Evolutionary conservation across 2,329 filamentous ascomycete genomes (phyloP).

Genomic region (Ophiocordyceps camponoti-saundersi): DNA sequence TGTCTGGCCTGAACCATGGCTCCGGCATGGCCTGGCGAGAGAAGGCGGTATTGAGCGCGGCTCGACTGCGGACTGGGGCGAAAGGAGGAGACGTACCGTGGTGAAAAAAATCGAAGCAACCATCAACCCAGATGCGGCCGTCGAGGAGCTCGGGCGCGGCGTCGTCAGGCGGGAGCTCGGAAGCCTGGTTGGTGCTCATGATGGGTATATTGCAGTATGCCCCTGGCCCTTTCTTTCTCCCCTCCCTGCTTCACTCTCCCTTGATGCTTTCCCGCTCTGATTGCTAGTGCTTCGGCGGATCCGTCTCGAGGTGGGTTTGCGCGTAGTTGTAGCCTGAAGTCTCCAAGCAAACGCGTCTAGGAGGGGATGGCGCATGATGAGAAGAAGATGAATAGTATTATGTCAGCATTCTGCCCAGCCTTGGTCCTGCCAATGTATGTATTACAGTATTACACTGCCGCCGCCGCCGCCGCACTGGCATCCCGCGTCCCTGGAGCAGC

Average conservation of each 20-base stretch:
- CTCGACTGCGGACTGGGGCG: not conserved
- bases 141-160: conserved; percentile 38
- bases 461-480: too few relatives aligned
- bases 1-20: conserved; percentile 93
- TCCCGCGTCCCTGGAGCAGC: too few relatives aligned
- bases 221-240: not conserved
- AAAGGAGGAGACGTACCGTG: conserved; percentile 43
- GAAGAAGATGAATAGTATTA: too few relatives aligned
- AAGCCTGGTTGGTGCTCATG: conserved; percentile 3
- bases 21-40: conserved; percentile 63
- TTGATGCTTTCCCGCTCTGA: not conserved
- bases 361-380: too few relatives aligned
- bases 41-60: not conserved
- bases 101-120: conserved; percentile 98
- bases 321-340: too few relatives aligned
- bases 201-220: not conserved
- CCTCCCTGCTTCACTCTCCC: not conserved
- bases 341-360: too few relatives aligned
- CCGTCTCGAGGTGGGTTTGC: too few relatives aligned
- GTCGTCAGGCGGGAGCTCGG: conserved; percentile 14
- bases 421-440: too few relatives aligned
- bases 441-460: too few relatives aligned
- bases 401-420: too few relatives aligned
- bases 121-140: conserved; percentile 90
- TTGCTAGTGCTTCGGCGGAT: too few relatives aligned